Base-by-base conservation (phyloP, 768 basidiomycete genomes). In the Phaffia australis region DNA sequence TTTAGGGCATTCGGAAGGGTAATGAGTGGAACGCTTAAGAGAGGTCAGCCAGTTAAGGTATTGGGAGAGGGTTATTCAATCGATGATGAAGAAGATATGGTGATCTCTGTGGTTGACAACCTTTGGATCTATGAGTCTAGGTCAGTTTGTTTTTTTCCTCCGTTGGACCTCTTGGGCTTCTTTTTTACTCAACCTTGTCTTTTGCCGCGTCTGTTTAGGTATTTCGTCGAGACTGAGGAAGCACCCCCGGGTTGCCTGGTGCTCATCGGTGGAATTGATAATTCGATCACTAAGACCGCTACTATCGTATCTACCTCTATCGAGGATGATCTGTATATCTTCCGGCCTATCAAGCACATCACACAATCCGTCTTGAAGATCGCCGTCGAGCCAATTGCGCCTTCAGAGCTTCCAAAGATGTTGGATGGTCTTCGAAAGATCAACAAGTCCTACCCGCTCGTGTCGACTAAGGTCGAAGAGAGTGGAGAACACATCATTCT, bases 21-120 rank as follows among this genome's bases (percentile, higher is more conserved):
- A 21, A 80, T 97, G 76, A 91, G 89, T 71, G 95, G 95, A 23
- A 95, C 93, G 0, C 77, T 97, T 27, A 80, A 81, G 72, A 87
- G 87, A 71, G 91, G 91, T 16, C 81, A 83, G 81, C 80, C 85
- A 46, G 81, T 99, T 70, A 97, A 95, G 79, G 93, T 98, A n/a
- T 80, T 99, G 8, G 95, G 95, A 65, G 95, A 98, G 75, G 91
- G 91, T 0, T 99, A 93, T 76, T 94, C 92, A 18, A 88, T 89
- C n/a, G 94, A 97, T 73, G 95, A 99, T 71, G 94, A 98, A 78
- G 95, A 99, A 77, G 95, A 99, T 73, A 94, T 97, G 91, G 83
- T 88, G 75, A 85, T 84, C 69, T 84, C 83, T 18, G 82, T 79
- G 1, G 83, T 95, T 2, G 93, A 97, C 71, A 86, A 87, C 69